Evolutionary conservation across 345 rosid genomes (phyloP).

Genomic region (Rhizophora apiculata): DNA sequence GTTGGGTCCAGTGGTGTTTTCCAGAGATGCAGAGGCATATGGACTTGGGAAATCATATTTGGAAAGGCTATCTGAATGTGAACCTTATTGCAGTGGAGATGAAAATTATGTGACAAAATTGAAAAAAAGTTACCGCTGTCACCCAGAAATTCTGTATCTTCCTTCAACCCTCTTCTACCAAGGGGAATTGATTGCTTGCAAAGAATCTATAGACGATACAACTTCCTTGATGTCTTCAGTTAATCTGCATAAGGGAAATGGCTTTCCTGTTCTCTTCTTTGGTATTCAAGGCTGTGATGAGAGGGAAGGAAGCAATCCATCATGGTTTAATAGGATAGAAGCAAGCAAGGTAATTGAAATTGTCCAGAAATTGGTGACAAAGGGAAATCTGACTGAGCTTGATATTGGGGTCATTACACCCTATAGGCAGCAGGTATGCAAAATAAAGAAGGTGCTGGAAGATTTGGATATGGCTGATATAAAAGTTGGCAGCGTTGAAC

Average conservation of each 20-base stretch:
- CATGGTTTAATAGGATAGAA: conserved; percentile 93
- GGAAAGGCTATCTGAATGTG: conserved; percentile 69
- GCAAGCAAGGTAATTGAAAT: conserved; percentile 78
- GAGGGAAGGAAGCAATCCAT: conserved; percentile 92
- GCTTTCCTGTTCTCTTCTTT: conserved; percentile 73
- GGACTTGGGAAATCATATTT: conserved; percentile 80
- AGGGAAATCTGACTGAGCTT: conserved; percentile 45
- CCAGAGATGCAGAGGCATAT: conserved; percentile 52
- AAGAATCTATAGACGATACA: conserved; percentile 44
- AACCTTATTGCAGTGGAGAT: conserved; percentile 47
- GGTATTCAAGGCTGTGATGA: conserved; percentile 98
- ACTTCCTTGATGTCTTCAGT: conserved; percentile 16
- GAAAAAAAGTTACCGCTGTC: conserved; percentile 74
- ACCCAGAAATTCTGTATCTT: conserved; percentile 75
- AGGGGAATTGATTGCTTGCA: conserved; percentile 75
- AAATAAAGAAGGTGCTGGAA: conserved; percentile 65
- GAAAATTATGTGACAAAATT: conserved; percentile 70
- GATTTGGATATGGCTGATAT: conserved; percentile 55
- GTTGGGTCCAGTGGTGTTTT: conserved; percentile 84
- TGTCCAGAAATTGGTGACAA: conserved; percentile 44
- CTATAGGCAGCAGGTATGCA: conserved; percentile 83
- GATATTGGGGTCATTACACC: conserved; percentile 90
- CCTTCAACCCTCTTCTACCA: conserved; percentile 78
- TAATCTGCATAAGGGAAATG: conserved; percentile 50
- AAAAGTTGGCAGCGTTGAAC: conserved; percentile 94